These are phyloP conservation scores for Lupinus albus DNA, from an alignment of 306 rosid genomes.

Conservation along the genomic window DNA sequence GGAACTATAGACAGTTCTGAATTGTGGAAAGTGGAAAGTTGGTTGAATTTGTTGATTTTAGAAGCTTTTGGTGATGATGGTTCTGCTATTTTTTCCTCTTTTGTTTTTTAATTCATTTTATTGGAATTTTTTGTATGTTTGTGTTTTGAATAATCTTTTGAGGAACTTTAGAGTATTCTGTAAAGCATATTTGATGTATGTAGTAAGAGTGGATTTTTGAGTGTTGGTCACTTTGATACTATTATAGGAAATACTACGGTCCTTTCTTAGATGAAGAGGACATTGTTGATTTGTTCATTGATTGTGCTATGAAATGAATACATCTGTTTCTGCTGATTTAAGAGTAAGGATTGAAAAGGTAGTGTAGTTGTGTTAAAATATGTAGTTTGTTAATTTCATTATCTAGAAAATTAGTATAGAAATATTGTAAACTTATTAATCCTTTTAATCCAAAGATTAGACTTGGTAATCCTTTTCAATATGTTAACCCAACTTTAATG, in stretches of 20 bases:
- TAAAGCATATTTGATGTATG: conserved; percentile 40
- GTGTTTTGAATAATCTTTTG: not conserved
- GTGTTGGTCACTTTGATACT: conserved; percentile 28
- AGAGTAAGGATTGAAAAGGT: too few relatives aligned
- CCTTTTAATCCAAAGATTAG: too few relatives aligned
- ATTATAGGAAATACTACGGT: conserved; percentile 17
- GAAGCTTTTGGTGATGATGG: conserved; percentile 10
- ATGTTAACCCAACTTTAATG: too few relatives aligned
- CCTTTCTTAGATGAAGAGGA: not conserved
- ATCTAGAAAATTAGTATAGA: too few relatives aligned
- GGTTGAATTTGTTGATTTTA: conserved; percentile 30
- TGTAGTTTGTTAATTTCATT: too few relatives aligned
- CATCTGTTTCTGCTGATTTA: not conserved
- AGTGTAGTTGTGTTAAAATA: too few relatives aligned
- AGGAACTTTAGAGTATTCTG: conserved; percentile 33
- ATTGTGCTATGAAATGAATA: conserved; percentile 18
- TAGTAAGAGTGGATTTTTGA: conserved; percentile 3
- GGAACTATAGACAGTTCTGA: conserved; percentile 55
- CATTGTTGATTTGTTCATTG: not conserved
- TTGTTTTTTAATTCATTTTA: conserved; percentile 23
- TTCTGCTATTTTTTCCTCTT: not conserved
- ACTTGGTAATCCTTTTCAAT: too few relatives aligned
- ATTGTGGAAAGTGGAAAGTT: not conserved
- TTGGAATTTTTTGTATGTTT: not conserved
- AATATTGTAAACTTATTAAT: too few relatives aligned